phyloP scores from a whole-genome alignment of 805 yeast species.

The Pichia occidentalis region DNA sequence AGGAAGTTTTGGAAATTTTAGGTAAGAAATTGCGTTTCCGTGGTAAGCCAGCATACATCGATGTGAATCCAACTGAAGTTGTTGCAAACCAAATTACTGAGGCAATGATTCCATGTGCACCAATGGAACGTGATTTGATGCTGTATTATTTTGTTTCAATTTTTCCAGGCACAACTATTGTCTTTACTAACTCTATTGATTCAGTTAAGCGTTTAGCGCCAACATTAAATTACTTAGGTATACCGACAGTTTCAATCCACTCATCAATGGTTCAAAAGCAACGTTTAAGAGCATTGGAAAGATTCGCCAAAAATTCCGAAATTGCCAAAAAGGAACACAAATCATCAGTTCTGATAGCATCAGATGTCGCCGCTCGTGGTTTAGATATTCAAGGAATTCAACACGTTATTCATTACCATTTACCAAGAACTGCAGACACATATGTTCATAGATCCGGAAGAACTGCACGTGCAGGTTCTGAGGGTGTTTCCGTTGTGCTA shows the following conservation, averaged over 20 bases:
- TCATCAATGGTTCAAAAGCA: constrained; percentile 95
- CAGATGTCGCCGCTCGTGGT: constrained; percentile 98
- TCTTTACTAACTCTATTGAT: constrained; percentile 93
- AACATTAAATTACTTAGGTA: constrained; percentile 58
- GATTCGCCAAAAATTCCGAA: constrained; percentile 48
- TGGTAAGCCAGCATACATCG: constrained; percentile 62
- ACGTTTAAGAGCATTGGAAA: constrained; percentile 77
- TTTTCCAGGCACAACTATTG: constrained; percentile 85
- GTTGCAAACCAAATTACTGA: constrained; percentile 74
- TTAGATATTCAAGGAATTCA: constrained; percentile 84
- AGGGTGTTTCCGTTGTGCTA: constrained; percentile 91
- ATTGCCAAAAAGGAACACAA: constrained; percentile 35
- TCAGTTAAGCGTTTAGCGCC: constrained; percentile 84
- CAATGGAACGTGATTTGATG: constrained; percentile 83
- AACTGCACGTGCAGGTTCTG: constrained; percentile 93
- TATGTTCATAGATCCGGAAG: constrained; percentile 96
- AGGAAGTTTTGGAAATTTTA: constrained; percentile 57
- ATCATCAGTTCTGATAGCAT: constrained; percentile 72
- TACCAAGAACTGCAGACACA: constrained; percentile 90
- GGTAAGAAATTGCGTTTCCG: constrained; percentile 66
- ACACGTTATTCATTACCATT: constrained; percentile 93
- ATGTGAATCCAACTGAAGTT: constrained; percentile 78
- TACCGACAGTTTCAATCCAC: constrained; percentile 73
- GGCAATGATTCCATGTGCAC: constrained; percentile 85
- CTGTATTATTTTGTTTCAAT: constrained; percentile 78